Base-by-base conservation (phyloP, 2,329 filamentous ascomycete species). In the Nemania sp. region DNA sequence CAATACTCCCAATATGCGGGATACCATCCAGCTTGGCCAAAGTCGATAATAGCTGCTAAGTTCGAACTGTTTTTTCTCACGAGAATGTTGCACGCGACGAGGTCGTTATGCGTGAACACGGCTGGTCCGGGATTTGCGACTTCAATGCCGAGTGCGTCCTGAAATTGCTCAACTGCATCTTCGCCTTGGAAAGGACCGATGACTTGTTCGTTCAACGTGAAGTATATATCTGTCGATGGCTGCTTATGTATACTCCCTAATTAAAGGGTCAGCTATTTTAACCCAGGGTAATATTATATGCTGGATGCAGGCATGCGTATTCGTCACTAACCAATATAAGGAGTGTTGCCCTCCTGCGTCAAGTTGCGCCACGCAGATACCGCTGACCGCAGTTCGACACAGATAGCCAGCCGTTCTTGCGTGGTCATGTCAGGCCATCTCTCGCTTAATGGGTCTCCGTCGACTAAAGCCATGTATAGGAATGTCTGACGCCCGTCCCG, bases 1-100 rank as follows among this genome's bases (percentile, higher is more conserved):
- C 50, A 53, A 48, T 48, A 53, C 50, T 53, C 50, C 50, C 44
- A 53, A 24, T 53, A 53, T 31, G 50, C 50, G 20, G 50, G 50
- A 43, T 48, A 48, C 50, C 44, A 53, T 48, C 50, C 43, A 31
- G 43, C 28, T 17, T 53, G 43, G 30, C 50, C 50, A 43, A 36
- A 53, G 19, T 53, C 50, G 37, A 53, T 39, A 17, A 53, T 48
- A 37, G 50, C 50, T 31, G 50, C 43, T 37, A 53, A 11, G 28
- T 39, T 43, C 12, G 43, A 8, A 43, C 43, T 53, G 37, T 53
- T 43, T 39, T 19, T 53, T 23, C 9, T 15, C 44, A 53, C 50
- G 50, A 53, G 50, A 39, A 53, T 48, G 23, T 53, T 53, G 50
- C 43, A 53, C 30, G 50, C 50, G 37, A 53, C 50, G 24, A 53